Evolutionary conservation across 306 rosid genomes (phyloP).

Genomic region (Malus sylvestris): DNA sequence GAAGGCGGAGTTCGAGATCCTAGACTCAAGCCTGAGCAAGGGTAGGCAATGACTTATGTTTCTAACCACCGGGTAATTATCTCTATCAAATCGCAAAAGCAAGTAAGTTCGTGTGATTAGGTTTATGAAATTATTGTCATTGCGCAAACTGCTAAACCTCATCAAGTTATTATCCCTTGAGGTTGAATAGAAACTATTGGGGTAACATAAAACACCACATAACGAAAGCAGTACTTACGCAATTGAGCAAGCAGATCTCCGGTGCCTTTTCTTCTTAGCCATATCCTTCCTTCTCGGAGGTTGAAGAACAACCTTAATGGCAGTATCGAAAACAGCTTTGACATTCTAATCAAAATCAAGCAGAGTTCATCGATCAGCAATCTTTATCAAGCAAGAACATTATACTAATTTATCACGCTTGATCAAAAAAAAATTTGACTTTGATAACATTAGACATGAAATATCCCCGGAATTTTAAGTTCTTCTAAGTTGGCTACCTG

Average conservation of each 20-base stretch:
- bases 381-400: background rate
- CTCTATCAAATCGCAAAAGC: background rate
- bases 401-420: background rate
- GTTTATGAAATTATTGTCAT: background rate
- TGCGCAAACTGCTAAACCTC: background rate
- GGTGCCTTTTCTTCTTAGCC: conserved; percentile 58
- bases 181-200: background rate
- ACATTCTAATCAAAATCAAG: conserved; percentile 62
- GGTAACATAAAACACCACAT: conserved; percentile 1
- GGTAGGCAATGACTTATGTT: background rate
- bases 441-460: background rate
- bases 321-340: conserved; percentile 89
- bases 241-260: conserved; percentile 69
- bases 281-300: conserved; percentile 91
- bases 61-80: background rate
- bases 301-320: conserved; percentile 97
- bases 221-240: conserved; percentile 49
- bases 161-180: background rate
- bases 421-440: background rate
- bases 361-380: background rate
- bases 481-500: conserved; percentile 44
- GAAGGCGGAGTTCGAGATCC: background rate
- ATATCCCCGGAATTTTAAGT: background rate
- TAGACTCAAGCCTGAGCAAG: background rate
- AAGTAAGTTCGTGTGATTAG: background rate